Evolutionary conservation across 1,284 basidiomycete species (phyloP).

Genomic region (Ustilago vetiveriae): DNA sequence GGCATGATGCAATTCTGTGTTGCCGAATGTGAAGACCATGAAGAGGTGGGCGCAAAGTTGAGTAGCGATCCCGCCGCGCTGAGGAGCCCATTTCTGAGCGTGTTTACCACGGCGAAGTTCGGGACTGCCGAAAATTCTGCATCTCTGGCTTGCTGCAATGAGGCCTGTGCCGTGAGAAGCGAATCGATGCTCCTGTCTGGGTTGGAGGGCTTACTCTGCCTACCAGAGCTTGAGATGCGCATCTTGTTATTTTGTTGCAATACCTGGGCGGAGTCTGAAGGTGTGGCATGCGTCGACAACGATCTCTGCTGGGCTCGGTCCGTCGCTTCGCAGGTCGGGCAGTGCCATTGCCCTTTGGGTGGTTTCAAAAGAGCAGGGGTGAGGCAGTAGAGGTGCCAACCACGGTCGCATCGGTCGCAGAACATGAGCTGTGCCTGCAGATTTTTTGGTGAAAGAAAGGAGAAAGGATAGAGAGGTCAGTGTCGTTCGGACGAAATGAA

Average conservation of each 20-base stretch:
- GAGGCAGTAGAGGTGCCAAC: slow-evolving; percentile 93
- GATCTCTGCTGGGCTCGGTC: slow-evolving; percentile 15
- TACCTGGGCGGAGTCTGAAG: not conserved
- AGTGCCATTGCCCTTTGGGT: slow-evolving; percentile 54
- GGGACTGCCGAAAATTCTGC: not conserved
- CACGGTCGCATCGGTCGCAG: slow-evolving; percentile 94
- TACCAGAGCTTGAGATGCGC: slow-evolving; percentile 24
- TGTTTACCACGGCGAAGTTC: slow-evolving; percentile 38
- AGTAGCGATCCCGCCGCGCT: slow-evolving; percentile 33
- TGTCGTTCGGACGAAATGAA: slow-evolving; percentile 9
- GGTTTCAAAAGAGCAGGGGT: slow-evolving; percentile 71
- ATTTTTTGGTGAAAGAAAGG: not conserved
- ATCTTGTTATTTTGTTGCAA: slow-evolving; percentile 5
- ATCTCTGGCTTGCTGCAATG: slow-evolving; percentile 9
- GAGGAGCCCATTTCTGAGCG: slow-evolving; percentile 34
- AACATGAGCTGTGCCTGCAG: slow-evolving; percentile 82
- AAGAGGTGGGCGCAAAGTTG: slow-evolving; percentile 21
- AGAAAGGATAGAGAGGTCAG: slow-evolving; percentile 8
- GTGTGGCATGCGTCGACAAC: not conserved
- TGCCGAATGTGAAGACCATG: slow-evolving; percentile 16
- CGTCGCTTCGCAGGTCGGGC: slow-evolving; percentile 55
- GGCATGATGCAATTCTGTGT: not conserved
- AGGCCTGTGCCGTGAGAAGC: slow-evolving; percentile 17
- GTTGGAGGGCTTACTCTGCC: slow-evolving; percentile 38
- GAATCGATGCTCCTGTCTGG: slow-evolving; percentile 36